Evolutionary conservation across 495 filamentous ascomycete species (phyloP).

Genomic region (Neurospora intermedia): DNA sequence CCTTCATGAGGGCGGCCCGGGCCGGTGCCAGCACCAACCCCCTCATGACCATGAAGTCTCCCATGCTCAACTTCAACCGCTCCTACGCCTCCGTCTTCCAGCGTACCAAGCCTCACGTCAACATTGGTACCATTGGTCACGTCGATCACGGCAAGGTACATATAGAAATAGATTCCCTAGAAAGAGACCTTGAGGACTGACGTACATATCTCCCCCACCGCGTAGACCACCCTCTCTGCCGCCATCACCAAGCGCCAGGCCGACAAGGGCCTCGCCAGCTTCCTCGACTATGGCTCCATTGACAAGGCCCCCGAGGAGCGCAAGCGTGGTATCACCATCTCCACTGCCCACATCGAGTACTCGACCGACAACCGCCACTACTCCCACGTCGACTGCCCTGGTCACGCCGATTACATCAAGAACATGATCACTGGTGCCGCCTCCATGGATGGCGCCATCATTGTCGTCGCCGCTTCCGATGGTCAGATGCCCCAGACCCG

Average conservation of each 20-base stretch:
- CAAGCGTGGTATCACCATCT: conserved; percentile 99
- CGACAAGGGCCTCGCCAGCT: conserved; percentile 83
- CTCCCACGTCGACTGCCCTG: conserved; percentile 98
- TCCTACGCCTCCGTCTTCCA: conserved; percentile 67
- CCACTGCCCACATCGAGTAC: conserved; percentile 97
- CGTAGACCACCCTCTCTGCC: conserved; percentile 88
- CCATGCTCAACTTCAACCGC: conserved; percentile 55
- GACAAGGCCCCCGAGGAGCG: conserved; percentile 99
- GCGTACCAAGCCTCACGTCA: conserved; percentile 93
- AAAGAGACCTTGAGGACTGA: conserved; percentile 6
- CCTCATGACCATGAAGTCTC: conserved; percentile 44
- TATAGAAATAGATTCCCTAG: conserved; percentile 1
- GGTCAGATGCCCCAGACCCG: conserved; percentile 99
- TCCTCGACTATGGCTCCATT: conserved; percentile 93
- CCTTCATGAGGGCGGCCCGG: conserved; percentile 59
- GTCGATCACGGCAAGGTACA: conserved; percentile 97
- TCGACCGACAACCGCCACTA: conserved; percentile 86
- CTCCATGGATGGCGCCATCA: conserved; percentile 96
- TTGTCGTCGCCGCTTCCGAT: conserved; percentile 96
- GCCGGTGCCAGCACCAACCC: conserved; percentile 56
- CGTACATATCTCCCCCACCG: conserved; percentile 17
- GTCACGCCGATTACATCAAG: conserved; percentile 99
- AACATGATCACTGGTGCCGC: conserved; percentile 99
- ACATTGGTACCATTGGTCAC: conserved; percentile 99
- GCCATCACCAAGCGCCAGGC: conserved; percentile 97